Evolutionary conservation across 2,329 filamentous ascomycete genomes (phyloP), one percentile per base, ranked within the genome.

Genomic region (Xylaria sp.): DNA sequence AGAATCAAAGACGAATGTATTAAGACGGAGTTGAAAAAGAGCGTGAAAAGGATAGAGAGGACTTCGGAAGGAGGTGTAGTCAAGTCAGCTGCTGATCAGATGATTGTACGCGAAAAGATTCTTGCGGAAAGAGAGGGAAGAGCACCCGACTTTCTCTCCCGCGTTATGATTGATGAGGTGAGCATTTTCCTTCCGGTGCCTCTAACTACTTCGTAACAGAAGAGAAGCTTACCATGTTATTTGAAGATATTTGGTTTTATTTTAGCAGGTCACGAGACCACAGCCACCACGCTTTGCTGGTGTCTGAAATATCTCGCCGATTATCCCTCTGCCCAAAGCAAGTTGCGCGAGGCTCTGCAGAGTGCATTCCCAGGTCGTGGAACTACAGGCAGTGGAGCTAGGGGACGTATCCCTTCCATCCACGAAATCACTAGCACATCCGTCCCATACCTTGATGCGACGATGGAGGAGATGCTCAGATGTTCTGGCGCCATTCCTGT

Each of bases 391-490:
- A 0, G 33, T 33, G 33, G 45, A 59, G 15, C n/a, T n/a, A n/a
- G n/a, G n/a, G n/a, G n/a, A n/a, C n/a, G n/a, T n/a, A n/a, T n/a
- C n/a, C n/a, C n/a, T n/a, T n/a, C n/a, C n/a, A n/a, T n/a, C n/a
- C n/a, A n/a, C n/a, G 60, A 67, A 42, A 59, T 67, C 33, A 51
- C n/a, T 0, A 22, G 50, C 0, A 13, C 64, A 0, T 51, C 49
- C 2, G 20, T 65, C 2, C 59, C 53, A 0, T 73, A 71, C n/a
- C 25, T 73, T 0, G 69, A 73, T 3, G 71, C 70, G 0, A 38
- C 55, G 2, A 64, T 72, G 2, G 71, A 72, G n/a, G 70, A 73
- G 25, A 67, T 61, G 22, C 49, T 60, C n/a, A 10, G 51, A 1
- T 59, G 61, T 9, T 38, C 36, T 15, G 20, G 60, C 3, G 29